Base-by-base conservation (phyloP, 768 basidiomycete species). In the Hemileccinum impolitum region DNA sequence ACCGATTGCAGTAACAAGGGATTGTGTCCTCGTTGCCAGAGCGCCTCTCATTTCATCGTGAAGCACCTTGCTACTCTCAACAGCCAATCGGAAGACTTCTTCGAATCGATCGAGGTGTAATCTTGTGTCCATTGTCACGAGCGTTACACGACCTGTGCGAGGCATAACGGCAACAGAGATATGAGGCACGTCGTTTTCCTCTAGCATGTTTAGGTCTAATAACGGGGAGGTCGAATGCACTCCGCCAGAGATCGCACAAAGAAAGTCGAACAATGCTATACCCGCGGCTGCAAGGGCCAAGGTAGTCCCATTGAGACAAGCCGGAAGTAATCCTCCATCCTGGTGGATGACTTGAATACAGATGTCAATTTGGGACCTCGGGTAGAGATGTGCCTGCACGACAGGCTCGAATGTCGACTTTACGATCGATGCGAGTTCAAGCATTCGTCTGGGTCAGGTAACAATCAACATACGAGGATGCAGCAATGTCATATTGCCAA, bases 331-430 rank as follows among this genome's bases (percentile, higher is more conserved):
- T 0, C 90, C 90, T 35, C 96, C 96, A 60, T 99, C 96, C 63
- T 94, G 89, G 57, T 96, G 90, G 34, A 96, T 72, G 25, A 99
- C 85, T 66, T 95, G 93, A 7, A 99, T 77, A 67, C 85, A 90
- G 52, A 99, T 85, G 70, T 95, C 91, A 65, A 99, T 96, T 65
- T 94, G 85, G 30, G 90, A 90, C 42, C 96, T 85, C 18, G 95
- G 95, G 70, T 96, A 97, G 40, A 99, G 79, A 52, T 78, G 79
- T 7, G 89, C 87, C 64, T 93, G 89, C 19, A 99, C 81, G 47
- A 95, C 92, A 36, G 94, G 93, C 63, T 98, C 95, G 64, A 99
- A 98, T 0, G 96, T 98, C 26, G 90, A 85, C 71, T 91, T 90
- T 54, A 98, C 84, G 19, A 85, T 82, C 3, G 90, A 76, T 11